A percentile compares a stretch with the other conserved stretches of the same genome.
Conservation (phyloP, 2,329 filamentous ascomycete genomes). For the Fusarium neocosmosporiellum region DNA sequence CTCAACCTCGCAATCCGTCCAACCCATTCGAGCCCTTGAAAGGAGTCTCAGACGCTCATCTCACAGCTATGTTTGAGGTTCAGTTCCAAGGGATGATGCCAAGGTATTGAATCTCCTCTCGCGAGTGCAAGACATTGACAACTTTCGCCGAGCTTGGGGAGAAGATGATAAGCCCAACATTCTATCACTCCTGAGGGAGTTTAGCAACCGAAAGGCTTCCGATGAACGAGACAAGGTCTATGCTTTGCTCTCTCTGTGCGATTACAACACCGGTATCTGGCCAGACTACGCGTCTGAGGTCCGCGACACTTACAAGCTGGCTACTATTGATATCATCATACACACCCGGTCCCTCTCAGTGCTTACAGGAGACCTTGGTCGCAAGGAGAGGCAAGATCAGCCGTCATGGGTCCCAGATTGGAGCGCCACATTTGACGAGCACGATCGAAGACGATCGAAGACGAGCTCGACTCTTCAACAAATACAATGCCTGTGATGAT, state of each 20-base stretch:
- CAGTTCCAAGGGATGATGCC: background rate
- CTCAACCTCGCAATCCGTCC: background rate
- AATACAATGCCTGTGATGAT: background rate
- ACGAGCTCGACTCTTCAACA: background rate
- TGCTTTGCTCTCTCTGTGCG: background rate
- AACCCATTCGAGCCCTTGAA: background rate
- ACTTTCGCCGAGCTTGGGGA: background rate
- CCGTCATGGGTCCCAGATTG: background rate
- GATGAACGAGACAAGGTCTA: slow-evolving; percentile 3
- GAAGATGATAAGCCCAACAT: background rate
- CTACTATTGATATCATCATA: background rate
- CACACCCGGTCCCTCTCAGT: background rate
- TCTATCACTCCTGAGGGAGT: background rate
- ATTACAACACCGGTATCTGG: background rate
- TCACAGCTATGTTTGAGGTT: background rate
- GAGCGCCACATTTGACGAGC: background rate
- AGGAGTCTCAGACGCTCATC: background rate
- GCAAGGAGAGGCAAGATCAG: background rate
- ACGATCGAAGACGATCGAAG: background rate
- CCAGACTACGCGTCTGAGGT: background rate
- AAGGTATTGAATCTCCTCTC: background rate
- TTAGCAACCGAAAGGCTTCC: background rate
- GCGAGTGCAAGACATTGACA: background rate
- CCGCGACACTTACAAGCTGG: background rate
- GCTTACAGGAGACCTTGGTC: background rate